phyloP scores from a whole-genome alignment of 345 rosid species.

The Fremontodendron californicum region DNA sequence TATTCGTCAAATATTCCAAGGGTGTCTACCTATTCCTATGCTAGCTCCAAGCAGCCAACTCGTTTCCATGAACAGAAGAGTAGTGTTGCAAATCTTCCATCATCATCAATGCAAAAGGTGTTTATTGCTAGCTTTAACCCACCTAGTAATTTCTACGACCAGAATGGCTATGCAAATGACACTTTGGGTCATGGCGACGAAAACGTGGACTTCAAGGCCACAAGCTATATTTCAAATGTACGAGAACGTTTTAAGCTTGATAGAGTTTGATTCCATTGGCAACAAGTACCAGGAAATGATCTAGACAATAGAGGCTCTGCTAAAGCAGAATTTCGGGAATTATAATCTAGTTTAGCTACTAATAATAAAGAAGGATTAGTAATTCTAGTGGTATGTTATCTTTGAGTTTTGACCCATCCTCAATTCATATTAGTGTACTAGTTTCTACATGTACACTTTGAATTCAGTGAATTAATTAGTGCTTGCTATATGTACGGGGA shows the following conservation, averaged over 20 bases:
- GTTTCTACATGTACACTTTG: neutral
- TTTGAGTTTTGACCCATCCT: neutral
- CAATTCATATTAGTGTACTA: neutral
- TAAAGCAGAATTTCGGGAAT: neutral
- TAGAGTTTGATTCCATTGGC: slow-evolving; percentile 11
- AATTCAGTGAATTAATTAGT: neutral
- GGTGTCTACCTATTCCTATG: neutral
- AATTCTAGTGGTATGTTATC: neutral
- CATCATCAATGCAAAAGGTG: neutral
- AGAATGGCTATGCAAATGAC: neutral
- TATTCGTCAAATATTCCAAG: neutral
- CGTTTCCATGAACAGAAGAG: neutral
- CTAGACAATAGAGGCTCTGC: neutral
- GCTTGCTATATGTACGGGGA: no score
- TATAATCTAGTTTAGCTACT: neutral
- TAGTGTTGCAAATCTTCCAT: neutral
- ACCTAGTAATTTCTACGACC: neutral
- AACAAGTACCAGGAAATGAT: neutral
- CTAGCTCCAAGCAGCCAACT: neutral
- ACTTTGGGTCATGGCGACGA: slow-evolving; percentile 24
- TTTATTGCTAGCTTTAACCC: neutral
- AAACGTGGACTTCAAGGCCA: slow-evolving; percentile 38
- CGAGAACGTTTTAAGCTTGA: slow-evolving; percentile 36
- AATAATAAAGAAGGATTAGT: neutral
- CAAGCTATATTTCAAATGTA: slow-evolving; percentile 32